Base-by-base conservation (phyloP, 179 eudicot species). In the Sideroxylon spinosum region DNA sequence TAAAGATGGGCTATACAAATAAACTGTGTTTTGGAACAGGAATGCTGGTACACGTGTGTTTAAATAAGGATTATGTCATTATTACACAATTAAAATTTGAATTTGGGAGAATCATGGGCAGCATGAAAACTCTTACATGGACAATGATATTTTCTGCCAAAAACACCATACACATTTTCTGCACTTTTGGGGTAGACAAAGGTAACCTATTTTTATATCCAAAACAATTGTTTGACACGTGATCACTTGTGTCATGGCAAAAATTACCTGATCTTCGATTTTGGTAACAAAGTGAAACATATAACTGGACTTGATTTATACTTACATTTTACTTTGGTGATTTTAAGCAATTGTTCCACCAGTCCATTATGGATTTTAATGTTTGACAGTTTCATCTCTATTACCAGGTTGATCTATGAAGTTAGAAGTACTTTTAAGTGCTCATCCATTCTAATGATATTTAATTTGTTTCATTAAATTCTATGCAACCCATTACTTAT, bases 321-420 rank as follows among this genome's bases (percentile, higher is more conserved):
- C 32, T 22, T 23, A 26, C 28, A 71, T 50, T 71, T 1, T 22
- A 9, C 32, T 50, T 29, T 2, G 55, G 12, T 13, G n/a, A 20
- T 59, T 20, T 50, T 4, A 6, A 12, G 16, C 20, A 23, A 11
- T 23, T 71, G 53, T 6, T 49, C 16, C 20, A 12, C 5, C 37
- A 49, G 74, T 71, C 16, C 23, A 19, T 17, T 22, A 13, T 23
- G 10, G 53, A 68, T 26, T 68, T n/a, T 12, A 46, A n/a, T 26
- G 73, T 12, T 68, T n/a, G 55, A 68, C 73, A 4, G 44, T 68
- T 20, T 68, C 53, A 19, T 68, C 72, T 68, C 28, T n/a, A 44
- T 14, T 0, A 68, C 25, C 20, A 22, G 48, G 72, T 52, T 44
- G 53, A 68, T 68, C 25, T 37, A n/a, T 1, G 37, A 16, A 68